Percentiles rank a stretch among this genome's conserved stretches.
Conservation (phyloP, 345 rosid genomes). For the Lepidium africanum region DNA sequence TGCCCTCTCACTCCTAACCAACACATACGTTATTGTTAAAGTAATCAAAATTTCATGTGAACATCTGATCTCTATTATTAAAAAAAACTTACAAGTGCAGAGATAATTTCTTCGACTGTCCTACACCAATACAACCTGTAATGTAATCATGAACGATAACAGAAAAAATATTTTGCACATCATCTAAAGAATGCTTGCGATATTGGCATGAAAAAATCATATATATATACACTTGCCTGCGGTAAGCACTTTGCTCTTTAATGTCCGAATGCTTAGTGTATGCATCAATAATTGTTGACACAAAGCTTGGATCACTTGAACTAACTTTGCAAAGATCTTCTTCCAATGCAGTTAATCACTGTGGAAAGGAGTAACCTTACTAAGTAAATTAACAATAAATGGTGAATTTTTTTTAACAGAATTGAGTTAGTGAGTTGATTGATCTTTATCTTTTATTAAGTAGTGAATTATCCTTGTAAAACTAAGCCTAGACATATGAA, state of each 20-base stretch:
- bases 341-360: slow-evolving; percentile 57
- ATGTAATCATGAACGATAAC: not conserved
- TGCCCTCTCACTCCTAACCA: slow-evolving; percentile 47
- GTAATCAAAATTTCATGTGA: not conserved
- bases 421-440: too few species aligned
- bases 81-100: slow-evolving; percentile 51
- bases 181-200: not conserved
- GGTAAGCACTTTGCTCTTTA: slow-evolving; percentile 48
- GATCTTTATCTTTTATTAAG: too few species aligned
- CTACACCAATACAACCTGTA: not conserved
- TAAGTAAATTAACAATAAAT: not conserved
- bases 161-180: not conserved
- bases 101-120: slow-evolving; percentile 62
- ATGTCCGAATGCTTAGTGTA: slow-evolving; percentile 41
- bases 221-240: slow-evolving; percentile 32
- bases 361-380: not conserved
- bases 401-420: too few species aligned
- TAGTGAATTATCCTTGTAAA: too few species aligned
- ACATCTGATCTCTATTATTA: not conserved
- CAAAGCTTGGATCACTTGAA: slow-evolving; percentile 39
- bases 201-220: not conserved
- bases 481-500: too few species aligned
- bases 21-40: not conserved
- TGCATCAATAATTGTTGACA: slow-evolving; percentile 43
- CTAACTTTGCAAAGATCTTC: slow-evolving; percentile 36